Conservation (phyloP, 495 filamentous ascomycete genomes). For the Hypoxylon subgilvum region DNA sequence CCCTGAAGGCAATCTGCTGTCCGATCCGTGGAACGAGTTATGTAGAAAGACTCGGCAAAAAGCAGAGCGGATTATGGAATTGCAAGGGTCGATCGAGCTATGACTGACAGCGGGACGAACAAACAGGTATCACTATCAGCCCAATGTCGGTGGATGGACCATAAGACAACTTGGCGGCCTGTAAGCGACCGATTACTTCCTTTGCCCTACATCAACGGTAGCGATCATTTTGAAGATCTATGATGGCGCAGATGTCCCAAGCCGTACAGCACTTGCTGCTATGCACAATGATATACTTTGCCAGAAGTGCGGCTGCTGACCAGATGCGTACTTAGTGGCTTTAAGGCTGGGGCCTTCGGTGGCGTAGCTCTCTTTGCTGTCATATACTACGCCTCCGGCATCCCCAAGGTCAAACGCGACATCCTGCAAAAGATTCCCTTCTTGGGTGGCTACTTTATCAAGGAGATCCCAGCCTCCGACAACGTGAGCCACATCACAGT, state of each 20-base stretch:
- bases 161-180: conserved; percentile 41
- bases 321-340: conserved; percentile 45
- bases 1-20: background rate
- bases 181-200: conserved; percentile 44
- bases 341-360: conserved; percentile 57
- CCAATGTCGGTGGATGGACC: conserved; percentile 48
- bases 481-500: conserved; percentile 49
- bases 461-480: conserved; percentile 63
- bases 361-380: conserved; percentile 61
- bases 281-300: no score
- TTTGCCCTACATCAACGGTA: background rate
- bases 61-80: background rate
- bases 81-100: background rate
- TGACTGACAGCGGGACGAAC: conserved; percentile 38
- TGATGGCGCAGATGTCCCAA: no score
- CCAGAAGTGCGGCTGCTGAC: conserved; percentile 9
- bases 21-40: background rate
- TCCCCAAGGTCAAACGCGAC: conserved; percentile 61
- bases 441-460: conserved; percentile 54
- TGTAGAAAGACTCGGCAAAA: background rate
- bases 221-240: background rate
- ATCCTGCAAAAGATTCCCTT: conserved; percentile 65
- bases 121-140: conserved; percentile 56
- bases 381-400: conserved; percentile 65
- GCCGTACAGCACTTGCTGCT: background rate